These are phyloP conservation scores for Aspergillus aculeatinus DNA, from an alignment of 2,329 filamentous ascomycete species.

Conservation along the genomic window DNA sequence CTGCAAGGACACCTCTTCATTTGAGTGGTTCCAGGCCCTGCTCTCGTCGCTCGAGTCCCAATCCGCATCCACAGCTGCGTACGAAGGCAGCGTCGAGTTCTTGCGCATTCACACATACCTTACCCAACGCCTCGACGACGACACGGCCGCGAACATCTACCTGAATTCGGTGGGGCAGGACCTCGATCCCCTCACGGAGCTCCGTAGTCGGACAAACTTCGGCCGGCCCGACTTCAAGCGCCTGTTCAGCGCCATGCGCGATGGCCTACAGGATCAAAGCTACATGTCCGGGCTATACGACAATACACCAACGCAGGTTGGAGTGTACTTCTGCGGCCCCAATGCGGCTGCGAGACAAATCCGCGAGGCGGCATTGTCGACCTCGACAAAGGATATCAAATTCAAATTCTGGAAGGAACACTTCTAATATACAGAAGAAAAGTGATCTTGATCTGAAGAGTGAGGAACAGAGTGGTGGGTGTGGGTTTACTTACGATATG, in stretches of 20 bases:
- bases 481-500: neutral
- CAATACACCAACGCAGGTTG: constrained; percentile 76
- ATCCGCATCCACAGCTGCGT: constrained; percentile 67
- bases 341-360: constrained; percentile 79
- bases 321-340: constrained; percentile 97
- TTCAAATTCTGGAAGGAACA: constrained; percentile 99
- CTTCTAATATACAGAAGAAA: constrained; percentile 33
- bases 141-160: constrained; percentile 94
- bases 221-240: constrained; percentile 85
- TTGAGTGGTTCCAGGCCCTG: constrained; percentile 98
- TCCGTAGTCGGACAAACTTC: constrained; percentile 88
- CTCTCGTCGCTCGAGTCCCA: constrained; percentile 88
- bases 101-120: constrained; percentile 97
- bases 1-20: constrained; percentile 90
- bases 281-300: constrained; percentile 82
- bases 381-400: constrained; percentile 73
- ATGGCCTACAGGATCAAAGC: constrained; percentile 79
- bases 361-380: constrained; percentile 72
- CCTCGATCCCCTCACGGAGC: constrained; percentile 86
- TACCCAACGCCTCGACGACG: constrained; percentile 86
- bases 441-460: neutral
- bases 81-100: constrained; percentile 65
- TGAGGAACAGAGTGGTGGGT: neutral
- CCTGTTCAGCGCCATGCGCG: constrained; percentile 79
- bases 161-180: constrained; percentile 89